A percentile compares a stretch with the other conserved stretches of the same genome.
These are phyloP conservation scores for Mycena olivaceomarginata DNA, from an alignment of 768 basidiomycete genomes.

Conservation along the genomic window DNA sequence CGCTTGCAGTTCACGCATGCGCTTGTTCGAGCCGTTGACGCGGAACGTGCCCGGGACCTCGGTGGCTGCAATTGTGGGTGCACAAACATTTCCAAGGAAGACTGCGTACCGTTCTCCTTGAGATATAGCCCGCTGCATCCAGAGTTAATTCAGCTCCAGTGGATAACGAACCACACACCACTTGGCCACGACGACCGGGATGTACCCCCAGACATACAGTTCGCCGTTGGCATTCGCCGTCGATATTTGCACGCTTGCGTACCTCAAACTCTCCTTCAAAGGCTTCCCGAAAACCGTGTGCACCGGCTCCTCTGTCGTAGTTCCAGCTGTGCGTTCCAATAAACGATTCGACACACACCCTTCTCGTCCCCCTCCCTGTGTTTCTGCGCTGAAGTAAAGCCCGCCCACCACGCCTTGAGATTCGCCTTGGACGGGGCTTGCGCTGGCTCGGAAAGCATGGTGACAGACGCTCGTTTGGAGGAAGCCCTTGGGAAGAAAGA, in stretches of 20 bases:
- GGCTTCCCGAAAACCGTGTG: slow-evolving; percentile 90
- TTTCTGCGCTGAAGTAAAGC: slow-evolving; percentile 81
- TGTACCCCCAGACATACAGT: slow-evolving; percentile 94
- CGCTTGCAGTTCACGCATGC: slow-evolving; percentile 96
- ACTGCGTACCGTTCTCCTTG: slow-evolving; percentile 88
- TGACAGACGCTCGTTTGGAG: slow-evolving; percentile 32
- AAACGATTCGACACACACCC: slow-evolving; percentile 34
- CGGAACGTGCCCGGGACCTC: slow-evolving; percentile 96
- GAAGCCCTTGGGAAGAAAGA: slow-evolving; percentile 38
- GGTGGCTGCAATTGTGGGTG: slow-evolving; percentile 72
- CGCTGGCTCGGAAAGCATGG: slow-evolving; percentile 40
- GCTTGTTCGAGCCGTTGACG: slow-evolving; percentile 94
- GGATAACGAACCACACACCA: slow-evolving; percentile 74
- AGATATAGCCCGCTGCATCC: slow-evolving; percentile 89
- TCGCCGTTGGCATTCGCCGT: slow-evolving; percentile 90
- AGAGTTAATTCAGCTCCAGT: background rate
- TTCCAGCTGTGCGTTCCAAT: slow-evolving; percentile 13
- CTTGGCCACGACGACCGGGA: slow-evolving; percentile 98
- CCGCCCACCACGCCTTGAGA: slow-evolving; percentile 90
- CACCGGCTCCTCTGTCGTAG: slow-evolving; percentile 55
- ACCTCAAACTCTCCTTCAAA: slow-evolving; percentile 87
- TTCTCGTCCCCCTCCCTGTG: slow-evolving; percentile 73
- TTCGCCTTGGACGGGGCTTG: slow-evolving; percentile 70
- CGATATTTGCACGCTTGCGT: slow-evolving; percentile 95
- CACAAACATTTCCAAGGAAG: background rate